These are phyloP conservation scores for Xylaria longipes DNA, from an alignment of 495 filamentous ascomycete species.

Conservation along the genomic window DNA sequence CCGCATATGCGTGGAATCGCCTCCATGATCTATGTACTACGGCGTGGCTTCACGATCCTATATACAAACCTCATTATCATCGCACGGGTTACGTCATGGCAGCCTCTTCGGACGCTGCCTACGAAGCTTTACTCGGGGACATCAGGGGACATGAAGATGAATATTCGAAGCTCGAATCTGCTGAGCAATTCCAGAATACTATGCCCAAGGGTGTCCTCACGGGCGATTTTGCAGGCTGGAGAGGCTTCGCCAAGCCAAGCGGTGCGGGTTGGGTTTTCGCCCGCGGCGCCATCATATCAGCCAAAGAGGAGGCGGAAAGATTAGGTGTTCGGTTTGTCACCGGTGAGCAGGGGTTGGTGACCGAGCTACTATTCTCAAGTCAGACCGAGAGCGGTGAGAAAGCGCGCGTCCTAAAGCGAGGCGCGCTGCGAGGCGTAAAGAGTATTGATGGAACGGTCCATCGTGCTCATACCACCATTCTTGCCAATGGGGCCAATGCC, in stretches of 20 bases:
- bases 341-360: constrained; percentile 48
- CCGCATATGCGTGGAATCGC: constrained; percentile 44
- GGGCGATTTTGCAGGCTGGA: constrained; percentile 58
- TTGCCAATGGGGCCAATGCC: constrained; percentile 56
- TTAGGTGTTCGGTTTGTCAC: constrained; percentile 55
- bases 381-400: constrained; percentile 37
- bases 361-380: constrained; percentile 46
- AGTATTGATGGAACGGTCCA: constrained; percentile 43
- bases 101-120: constrained; percentile 43
- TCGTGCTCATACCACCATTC: constrained; percentile 40
- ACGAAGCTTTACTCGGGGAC: constrained; percentile 38
- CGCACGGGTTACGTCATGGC: constrained; percentile 54
- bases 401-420: constrained; percentile 31
- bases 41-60: constrained; percentile 55
- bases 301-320: constrained; percentile 49
- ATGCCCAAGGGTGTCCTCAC: constrained; percentile 61
- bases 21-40: constrained; percentile 47
- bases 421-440: constrained; percentile 23
- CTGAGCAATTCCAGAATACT: constrained; percentile 55
- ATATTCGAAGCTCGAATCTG: constrained; percentile 38
- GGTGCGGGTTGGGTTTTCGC: constrained; percentile 61
- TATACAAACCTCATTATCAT: constrained; percentile 59
- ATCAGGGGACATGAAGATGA: constrained; percentile 47
- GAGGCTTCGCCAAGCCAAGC: constrained; percentile 51
- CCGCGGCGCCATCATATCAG: constrained; percentile 52